These are phyloP conservation scores for Colletotrichum neosansevieriae DNA, from an alignment of 2,329 filamentous ascomycete species.

Conservation along the genomic window DNA sequence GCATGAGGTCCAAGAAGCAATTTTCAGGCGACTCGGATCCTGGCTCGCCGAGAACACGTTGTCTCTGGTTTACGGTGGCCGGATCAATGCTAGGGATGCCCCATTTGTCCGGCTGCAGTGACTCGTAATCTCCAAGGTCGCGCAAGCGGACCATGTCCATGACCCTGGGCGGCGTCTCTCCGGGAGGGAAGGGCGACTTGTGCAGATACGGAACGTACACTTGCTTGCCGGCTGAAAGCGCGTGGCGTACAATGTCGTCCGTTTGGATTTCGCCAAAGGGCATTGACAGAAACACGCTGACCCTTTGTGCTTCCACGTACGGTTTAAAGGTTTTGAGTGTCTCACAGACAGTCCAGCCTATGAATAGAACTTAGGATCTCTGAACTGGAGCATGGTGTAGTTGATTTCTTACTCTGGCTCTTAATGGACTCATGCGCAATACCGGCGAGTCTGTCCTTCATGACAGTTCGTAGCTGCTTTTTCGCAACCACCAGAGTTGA, in stretches of 20 bases:
- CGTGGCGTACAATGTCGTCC: conserved; percentile 82
- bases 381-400: neutral
- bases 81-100: conserved; percentile 88
- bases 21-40: conserved; percentile 55
- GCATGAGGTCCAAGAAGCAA: conserved; percentile 78
- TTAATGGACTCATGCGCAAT: conserved; percentile 72
- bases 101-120: conserved; percentile 84
- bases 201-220: conserved; percentile 95
- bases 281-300: conserved; percentile 96
- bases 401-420: conserved; percentile 74
- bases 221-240: conserved; percentile 80
- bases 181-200: conserved; percentile 61
- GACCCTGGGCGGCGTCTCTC: conserved; percentile 70
- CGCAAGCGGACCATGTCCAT: conserved; percentile 96
- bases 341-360: conserved; percentile 75
- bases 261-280: conserved; percentile 88
- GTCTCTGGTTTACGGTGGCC: conserved; percentile 72
- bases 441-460: conserved; percentile 74
- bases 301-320: conserved; percentile 78
- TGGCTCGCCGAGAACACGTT: conserved; percentile 78
- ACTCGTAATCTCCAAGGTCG: conserved; percentile 81
- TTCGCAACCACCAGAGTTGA: conserved; percentile 74
- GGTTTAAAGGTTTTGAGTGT: conserved; percentile 75
- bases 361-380: neutral
- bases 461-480: conserved; percentile 77